Evolutionary conservation across 495 filamentous ascomycete genomes (phyloP).

Genomic region (Trichocladium uniseriatum): DNA sequence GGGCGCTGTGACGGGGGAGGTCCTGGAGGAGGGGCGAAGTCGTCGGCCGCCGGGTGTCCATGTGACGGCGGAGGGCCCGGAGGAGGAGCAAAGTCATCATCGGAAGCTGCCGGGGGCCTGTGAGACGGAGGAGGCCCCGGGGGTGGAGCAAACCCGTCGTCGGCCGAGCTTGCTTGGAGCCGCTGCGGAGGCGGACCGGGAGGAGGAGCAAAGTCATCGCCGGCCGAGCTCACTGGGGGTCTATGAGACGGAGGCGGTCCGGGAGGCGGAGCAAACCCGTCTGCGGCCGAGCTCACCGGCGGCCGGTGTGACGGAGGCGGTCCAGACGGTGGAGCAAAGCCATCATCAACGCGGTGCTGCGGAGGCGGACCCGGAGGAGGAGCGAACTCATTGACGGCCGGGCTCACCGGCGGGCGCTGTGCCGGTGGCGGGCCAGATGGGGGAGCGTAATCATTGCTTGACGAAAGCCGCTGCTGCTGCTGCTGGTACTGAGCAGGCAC

Average conservation of each 20-base stretch:
- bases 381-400: neutral
- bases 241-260: conserved; percentile 1
- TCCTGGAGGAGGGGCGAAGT: conserved; percentile 24
- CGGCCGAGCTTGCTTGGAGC: conserved; percentile 11
- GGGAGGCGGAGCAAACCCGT: conserved; percentile 27
- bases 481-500: conserved; percentile 12
- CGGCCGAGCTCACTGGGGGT: too few species aligned
- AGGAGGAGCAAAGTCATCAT: conserved; percentile 27
- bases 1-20: conserved; percentile 27
- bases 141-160: conserved; percentile 28
- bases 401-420: neutral
- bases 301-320: conserved; percentile 21
- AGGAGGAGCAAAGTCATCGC: neutral
- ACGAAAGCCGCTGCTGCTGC: conserved; percentile 16
- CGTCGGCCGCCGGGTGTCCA: conserved; percentile 6
- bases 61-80: conserved; percentile 28
- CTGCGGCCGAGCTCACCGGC: neutral
- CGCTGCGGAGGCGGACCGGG: conserved; percentile 11
- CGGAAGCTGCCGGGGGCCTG: conserved; percentile 4
- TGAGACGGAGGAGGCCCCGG: conserved; percentile 29
- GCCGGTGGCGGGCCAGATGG: conserved; percentile 29
- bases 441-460: conserved; percentile 15
- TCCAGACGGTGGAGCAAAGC: too few species aligned
- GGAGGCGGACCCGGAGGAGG: conserved; percentile 17
- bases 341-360: conserved; percentile 4